Base-by-base conservation (phyloP, 139 green algal species). In the Chlamydomonas eustigma region DNA sequence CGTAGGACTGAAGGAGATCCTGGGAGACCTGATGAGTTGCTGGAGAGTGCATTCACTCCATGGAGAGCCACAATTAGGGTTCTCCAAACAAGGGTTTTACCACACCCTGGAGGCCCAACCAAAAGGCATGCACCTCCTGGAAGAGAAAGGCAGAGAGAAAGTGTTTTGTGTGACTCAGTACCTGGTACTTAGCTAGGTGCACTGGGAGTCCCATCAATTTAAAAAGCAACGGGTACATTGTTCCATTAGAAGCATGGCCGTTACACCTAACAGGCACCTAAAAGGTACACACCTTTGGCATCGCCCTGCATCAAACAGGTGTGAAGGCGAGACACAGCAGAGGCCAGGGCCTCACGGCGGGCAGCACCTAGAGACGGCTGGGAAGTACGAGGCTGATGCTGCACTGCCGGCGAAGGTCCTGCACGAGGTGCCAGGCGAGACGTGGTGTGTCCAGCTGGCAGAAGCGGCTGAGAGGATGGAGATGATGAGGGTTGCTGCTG, bases 21-120 rank as follows among this genome's bases (percentile, higher is more conserved):
- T 3, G 44, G 44, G 18, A 12, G 12, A 28, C 12, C 44, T 58
- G 44, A 12, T 18, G 44, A 18, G 44, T 58, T 18, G 12, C 12
- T 28, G 12, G 35, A 34, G 68, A 69, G 58, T 30, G 58, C 58
- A 32, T 24, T 37, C 25, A n/a, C 5, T 5, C 58, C 58, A 5
- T 30, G n/a, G 24, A 69, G 22, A n/a, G 58, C 22, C 5, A n/a
- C 18, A 22, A 69, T 71, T 1, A 85, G 75, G 3, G 80, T 64
- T 33, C 39, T 63, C 80, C 80, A 85, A 1, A 76, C 76, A 0
- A 73, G 18, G 66, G 28, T 67, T 76, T 85, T 85, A 39, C 80
- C 81, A 5, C 24, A 36, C 1, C 81, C 81, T 3, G 81, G 35
- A 0, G 66, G 22, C 1, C 81, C 81, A 32, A 82, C 77, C 3